Evolutionary conservation across 306 rosid species (phyloP), one percentile per base, ranked within the genome.

Genomic region (Coriaria nepalensis): DNA sequence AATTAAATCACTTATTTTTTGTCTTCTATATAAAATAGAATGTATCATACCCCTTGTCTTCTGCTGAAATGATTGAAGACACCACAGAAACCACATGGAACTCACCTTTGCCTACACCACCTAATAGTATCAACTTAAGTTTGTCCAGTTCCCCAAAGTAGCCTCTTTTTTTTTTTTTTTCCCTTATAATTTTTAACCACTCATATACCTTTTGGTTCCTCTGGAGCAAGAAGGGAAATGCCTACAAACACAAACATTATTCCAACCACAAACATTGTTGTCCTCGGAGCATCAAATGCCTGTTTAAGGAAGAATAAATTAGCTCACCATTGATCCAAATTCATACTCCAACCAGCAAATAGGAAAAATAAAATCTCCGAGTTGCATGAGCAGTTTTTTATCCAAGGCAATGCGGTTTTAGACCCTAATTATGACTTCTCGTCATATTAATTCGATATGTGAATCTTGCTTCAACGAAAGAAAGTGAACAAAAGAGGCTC

Each of bases 181-280:
- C 44, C 44, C 47, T 54, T 50, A 41, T 50, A 43, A 56, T 35
- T 47, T 4, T 20, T 38, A 56, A 40, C 54, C 56, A 13, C 52
- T 43, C 38, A 58, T 61, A 37, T 71, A 90, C 98, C 98, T 79
- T 76, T 90, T 7, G 94, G 43, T 15, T 90, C 98, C 61, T 90
- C 98, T 33, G 98, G 98, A 45, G 98, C 98, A 67, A 90, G 74
- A 67, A 90, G 75, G 58, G 92, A 79, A 74, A 90, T 90, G 69
- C 98, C 98, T 60, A 80, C 45, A 34, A 90, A 90, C 63, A 90
- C 98, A 35, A 78, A 90, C 73, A 72, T 53, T 92, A 85, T 73
- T 51, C 98, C 98, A 32, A 85, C 71, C 65, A 85, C 49, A 68
- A 90, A 90, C 98, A 90, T 90, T 32, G 98, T 81, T 7, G 95